These are phyloP conservation scores for Penicillium ochrochloron DNA, from an alignment of 495 filamentous ascomycete species.

Conservation along the genomic window DNA sequence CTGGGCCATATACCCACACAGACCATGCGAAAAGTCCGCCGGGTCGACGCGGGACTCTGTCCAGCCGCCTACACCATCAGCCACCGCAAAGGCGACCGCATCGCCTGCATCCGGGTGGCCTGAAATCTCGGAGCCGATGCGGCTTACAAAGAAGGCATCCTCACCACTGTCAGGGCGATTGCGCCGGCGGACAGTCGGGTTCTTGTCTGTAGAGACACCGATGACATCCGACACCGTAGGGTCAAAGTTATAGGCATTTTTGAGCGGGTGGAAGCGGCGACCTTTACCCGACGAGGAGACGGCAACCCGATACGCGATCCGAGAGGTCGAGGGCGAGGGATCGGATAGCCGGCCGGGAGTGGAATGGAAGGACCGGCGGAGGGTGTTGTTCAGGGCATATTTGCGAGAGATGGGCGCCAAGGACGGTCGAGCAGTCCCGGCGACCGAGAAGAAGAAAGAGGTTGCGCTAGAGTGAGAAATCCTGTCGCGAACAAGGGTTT, in stretches of 20 bases:
- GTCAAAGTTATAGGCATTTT: slow-evolving; percentile 77
- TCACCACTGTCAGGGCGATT: slow-evolving; percentile 80
- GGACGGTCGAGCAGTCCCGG: slow-evolving; percentile 17
- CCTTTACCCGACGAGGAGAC: slow-evolving; percentile 77
- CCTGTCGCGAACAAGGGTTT: slow-evolving; percentile 34
- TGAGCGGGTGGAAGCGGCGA: slow-evolving; percentile 68
- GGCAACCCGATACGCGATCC: slow-evolving; percentile 54
- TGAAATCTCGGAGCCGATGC: slow-evolving; percentile 54
- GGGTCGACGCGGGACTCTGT: slow-evolving; percentile 88
- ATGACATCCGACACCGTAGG: slow-evolving; percentile 59
- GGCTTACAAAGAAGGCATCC: slow-evolving; percentile 93
- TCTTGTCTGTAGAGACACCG: slow-evolving; percentile 48
- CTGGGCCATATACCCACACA: slow-evolving; percentile 88
- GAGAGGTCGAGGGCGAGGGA: slow-evolving; percentile 27
- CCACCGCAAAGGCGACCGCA: slow-evolving; percentile 77
- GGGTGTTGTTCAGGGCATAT: slow-evolving; percentile 15
- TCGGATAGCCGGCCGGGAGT: slow-evolving; percentile 21
- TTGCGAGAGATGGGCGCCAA: slow-evolving; percentile 1
- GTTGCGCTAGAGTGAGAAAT: slow-evolving; percentile 12
- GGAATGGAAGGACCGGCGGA: slow-evolving; percentile 37
- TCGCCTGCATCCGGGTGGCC: slow-evolving; percentile 36
- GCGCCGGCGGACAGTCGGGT: slow-evolving; percentile 36
- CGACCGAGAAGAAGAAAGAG: slow-evolving; percentile 14
- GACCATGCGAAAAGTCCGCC: slow-evolving; percentile 91
- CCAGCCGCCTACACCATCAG: slow-evolving; percentile 97